Conservation (phyloP, 108 stramenopile species). For the Chaetoceros tenuissimus region DNA sequence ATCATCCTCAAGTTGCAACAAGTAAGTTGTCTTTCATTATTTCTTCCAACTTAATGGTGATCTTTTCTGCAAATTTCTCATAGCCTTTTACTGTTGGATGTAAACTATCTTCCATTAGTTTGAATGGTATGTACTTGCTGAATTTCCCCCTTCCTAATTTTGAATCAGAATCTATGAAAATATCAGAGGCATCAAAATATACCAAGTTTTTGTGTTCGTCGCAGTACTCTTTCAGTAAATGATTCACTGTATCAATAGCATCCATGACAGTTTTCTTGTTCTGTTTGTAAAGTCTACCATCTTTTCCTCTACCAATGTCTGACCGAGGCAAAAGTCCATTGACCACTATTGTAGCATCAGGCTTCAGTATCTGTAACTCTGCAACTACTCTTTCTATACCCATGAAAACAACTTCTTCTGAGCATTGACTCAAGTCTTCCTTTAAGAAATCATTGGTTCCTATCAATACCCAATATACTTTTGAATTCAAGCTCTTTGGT, state of each 20-base stretch:
- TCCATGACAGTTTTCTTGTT: neutral
- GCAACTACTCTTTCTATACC: slow-evolving; percentile 41
- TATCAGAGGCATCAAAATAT: slow-evolving; percentile 25
- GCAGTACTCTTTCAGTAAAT: slow-evolving; percentile 21
- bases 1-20: too few relatives aligned
- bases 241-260: slow-evolving; percentile 11
- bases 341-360: slow-evolving; percentile 38
- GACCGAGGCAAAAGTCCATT: slow-evolving; percentile 38
- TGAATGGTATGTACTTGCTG: neutral
- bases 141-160: neutral
- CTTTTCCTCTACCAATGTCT: neutral
- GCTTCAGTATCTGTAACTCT: slow-evolving; percentile 25
- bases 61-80: neutral
- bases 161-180: slow-evolving; percentile 10
- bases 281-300: neutral
- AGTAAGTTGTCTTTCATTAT: too few relatives aligned
- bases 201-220: slow-evolving; percentile 6
- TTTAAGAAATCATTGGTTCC: slow-evolving; percentile 52
- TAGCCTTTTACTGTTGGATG: neutral
- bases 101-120: neutral
- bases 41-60: neutral
- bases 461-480: slow-evolving; percentile 64
- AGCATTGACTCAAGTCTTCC: slow-evolving; percentile 25
- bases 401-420: slow-evolving; percentile 37
- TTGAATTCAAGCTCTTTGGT: slow-evolving; percentile 33